Evolutionary conservation across 108 stramenopile species (phyloP), one percentile per base, ranked within the genome.

Genomic region (Cyclotella choctawhatcheeana): DNA sequence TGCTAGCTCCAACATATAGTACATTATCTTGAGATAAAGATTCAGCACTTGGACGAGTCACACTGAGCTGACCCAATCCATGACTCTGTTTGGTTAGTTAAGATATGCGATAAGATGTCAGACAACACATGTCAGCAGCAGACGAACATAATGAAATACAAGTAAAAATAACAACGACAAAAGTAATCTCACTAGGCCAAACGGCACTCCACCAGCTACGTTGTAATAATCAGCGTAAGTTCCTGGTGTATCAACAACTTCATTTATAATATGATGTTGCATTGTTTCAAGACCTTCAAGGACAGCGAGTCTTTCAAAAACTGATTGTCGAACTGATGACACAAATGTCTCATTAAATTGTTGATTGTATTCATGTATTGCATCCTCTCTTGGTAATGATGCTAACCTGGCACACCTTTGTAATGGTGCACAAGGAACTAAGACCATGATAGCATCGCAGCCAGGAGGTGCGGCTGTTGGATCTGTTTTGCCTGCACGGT

Each of bases 391-490:
- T 2, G 79, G 50, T 21, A 89, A 31, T 7, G 72, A 77, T 0
- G 75, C 76, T 16, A 74, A 72, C 2, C 86, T 73, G 25, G 59
- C 22, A 2, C 84, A 51, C 27, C 90, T 73, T 34, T 50, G 25
- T 48, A 91, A 65, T 5, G 79, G 76, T 30, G 50, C 51, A 78
- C 89, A 91, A 7, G 93, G 90, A 34, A 94, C 85, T 33, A 91
- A 62, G 7, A 96, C 91, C 92, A 94, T 92, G 58, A 97, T 85
- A 12, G 95, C 83, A 69, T 97, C 97, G 32, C 81, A 83, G 10
- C 91, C 92, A 16, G 67, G 43, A 24, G 94, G 91, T 31, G 87
- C 89, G 31, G 86, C 89, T 21, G 89, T 74, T 2, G 88, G 67
- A 82, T 97, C 97, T 0, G 89, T 91, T 17, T 86, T 58, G 14